phyloP scores from a whole-genome alignment of 805 yeast species.

The Brettanomyces nanus region DNA sequence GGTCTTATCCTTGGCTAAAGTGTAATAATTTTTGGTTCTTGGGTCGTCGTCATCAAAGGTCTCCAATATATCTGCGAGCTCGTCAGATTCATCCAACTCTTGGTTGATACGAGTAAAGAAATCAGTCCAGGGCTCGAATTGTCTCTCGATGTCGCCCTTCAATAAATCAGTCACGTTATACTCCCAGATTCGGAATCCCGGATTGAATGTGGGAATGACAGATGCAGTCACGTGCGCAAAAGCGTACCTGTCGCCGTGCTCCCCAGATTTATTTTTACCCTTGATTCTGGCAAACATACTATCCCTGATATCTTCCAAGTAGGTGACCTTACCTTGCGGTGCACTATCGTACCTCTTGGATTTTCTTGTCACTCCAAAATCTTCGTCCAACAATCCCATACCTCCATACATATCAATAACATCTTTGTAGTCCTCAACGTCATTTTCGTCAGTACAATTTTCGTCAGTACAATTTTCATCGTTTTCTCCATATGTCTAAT shows the following conservation, averaged over 20 bases:
- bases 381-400: conserved; percentile 10
- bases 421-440: conserved; percentile 18
- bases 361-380: background rate
- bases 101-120: conserved; percentile 45
- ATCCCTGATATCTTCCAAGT: conserved; percentile 53
- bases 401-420: conserved; percentile 14
- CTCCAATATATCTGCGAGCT: conserved; percentile 13
- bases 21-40: conserved; percentile 6
- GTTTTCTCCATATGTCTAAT: conserved; percentile 18
- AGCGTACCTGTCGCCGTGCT: conserved; percentile 49
- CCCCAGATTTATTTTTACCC: conserved; percentile 35
- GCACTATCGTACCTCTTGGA: conserved; percentile 44
- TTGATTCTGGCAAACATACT: conserved; percentile 42
- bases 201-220: conserved; percentile 77
- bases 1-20: conserved; percentile 41
- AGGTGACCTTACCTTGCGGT: conserved; percentile 58
- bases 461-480: conserved; percentile 15
- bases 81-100: conserved; percentile 25
- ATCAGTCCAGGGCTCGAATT: conserved; percentile 45
- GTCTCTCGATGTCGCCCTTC: conserved; percentile 7
- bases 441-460: conserved; percentile 17
- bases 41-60: conserved; percentile 5
- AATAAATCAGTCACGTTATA: conserved; percentile 58
- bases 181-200: conserved; percentile 81
- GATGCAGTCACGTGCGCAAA: conserved; percentile 65